Conservation (phyloP, 2,329 filamentous ascomycete species). For the Calycina herbarum region DNA sequence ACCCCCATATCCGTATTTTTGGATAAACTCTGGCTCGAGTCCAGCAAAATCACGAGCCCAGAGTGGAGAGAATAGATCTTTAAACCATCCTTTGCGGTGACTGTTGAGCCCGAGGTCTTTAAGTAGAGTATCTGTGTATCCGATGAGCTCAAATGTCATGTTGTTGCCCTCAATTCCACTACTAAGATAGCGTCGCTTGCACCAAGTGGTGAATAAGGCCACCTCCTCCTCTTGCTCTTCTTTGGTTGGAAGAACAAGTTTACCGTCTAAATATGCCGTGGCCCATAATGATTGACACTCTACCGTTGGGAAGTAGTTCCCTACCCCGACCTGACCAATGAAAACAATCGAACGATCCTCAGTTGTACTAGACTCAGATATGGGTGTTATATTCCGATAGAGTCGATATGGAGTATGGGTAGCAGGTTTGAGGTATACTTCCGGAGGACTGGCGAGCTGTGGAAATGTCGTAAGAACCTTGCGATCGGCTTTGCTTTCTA, state of each 20-base stretch:
- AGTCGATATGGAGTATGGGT: constrained; percentile 32
- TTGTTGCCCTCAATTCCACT: constrained; percentile 33
- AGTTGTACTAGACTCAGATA: constrained; percentile 13
- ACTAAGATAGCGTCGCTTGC: constrained; percentile 33
- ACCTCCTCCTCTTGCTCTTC: constrained; percentile 28
- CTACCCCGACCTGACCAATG: constrained; percentile 30
- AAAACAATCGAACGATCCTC: constrained; percentile 34
- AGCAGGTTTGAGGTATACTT: constrained; percentile 22
- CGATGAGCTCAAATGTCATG: constrained; percentile 32
- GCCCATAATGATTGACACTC: constrained; percentile 35
- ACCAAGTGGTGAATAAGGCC: constrained; percentile 32
- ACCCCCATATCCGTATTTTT: constrained; percentile 10
- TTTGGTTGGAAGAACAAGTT: constrained; percentile 26
- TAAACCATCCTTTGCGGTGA: constrained; percentile 34
- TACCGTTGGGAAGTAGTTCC: constrained; percentile 28
- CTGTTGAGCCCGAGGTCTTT: constrained; percentile 30
- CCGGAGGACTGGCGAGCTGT: constrained; percentile 31
- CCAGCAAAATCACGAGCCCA: constrained; percentile 29
- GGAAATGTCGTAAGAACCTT: constrained; percentile 31
- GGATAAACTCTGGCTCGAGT: constrained; percentile 28
- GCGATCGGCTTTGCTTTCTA: constrained; percentile 29
- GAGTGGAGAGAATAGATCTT: constrained; percentile 31
- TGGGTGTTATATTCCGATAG: constrained; percentile 31
- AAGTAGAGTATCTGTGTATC: constrained; percentile 33
- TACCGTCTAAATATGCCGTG: constrained; percentile 32